Evolutionary conservation across 75 land plant genomes (phyloP), one percentile per base, ranked within the genome.

Genomic region (Adiantum capillusveneris): DNA sequence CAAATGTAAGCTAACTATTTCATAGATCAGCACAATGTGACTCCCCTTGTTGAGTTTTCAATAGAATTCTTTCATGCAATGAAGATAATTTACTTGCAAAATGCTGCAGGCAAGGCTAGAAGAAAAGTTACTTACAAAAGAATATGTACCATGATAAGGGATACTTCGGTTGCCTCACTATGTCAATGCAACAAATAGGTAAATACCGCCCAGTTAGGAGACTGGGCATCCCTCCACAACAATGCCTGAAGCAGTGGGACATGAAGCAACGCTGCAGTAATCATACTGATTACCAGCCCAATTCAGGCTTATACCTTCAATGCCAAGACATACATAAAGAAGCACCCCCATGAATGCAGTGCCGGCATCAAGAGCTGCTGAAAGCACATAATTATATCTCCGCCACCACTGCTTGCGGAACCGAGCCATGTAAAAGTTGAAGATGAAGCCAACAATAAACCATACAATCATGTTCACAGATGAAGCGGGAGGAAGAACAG

Each of bases 291-390:
- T 71, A 0, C 86, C 90, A 86, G 86, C 85, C 95, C 95, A 89
- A 17, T 55, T 29, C 2, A 89, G 6, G 9, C 64, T 36, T 25
- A 36, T 71, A 11, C 71, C 29, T 46, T 79, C 73, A 51, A 77
- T 63, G 24, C 62, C 75, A 20, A 85, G 58, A 11, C 70, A 14
- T 43, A 82, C 74, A 69, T 85, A 85, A 7, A 88, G 13, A 0
- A 82, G 25, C 36, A 88, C 81, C 20, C 72, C 85, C 88, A 88
- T 84, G 75, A 88, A 85, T 19, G 94, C 89, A 30, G 75, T 69
- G 12, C 89, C 85, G 1, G 85, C 88, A 62, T 88, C 89, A 24
- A 88, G 51, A 18, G 89, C 83, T 13, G 89, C 94, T 24, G 94
- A 88, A 1, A 88, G 69, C 42, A 85, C 82, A 61, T 88, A 88